Base-by-base conservation (phyloP, 345 rosid species). In the Microthlaspi erraticum region DNA sequence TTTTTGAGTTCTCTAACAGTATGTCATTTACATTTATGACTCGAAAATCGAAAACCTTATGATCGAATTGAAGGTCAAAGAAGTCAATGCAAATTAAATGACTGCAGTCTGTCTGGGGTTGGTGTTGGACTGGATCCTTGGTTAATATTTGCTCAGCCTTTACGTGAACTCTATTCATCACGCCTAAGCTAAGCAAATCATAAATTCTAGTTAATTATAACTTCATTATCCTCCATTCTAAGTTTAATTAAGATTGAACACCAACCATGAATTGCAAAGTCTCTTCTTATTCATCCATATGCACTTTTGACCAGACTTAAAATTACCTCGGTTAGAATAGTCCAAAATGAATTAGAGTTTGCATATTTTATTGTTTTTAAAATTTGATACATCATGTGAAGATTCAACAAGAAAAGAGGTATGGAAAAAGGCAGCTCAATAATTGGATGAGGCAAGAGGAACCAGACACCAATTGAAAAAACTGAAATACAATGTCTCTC, bases 151-250 rank as follows among this genome's bases (percentile, higher is more conserved):
- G 59, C 17, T 31, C 68, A 59, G 17, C 63, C 78, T 74, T 74
- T 43, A 67, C 78, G 78, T 74, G 78, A 68, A 74, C 73, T 74
- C 68, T 34, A 60, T 29, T 67, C 78, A 67, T 67, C 78, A 74
- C 78, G 57, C 73, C 54, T 2, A 74, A 74, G 63, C 66, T 67
- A 74, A 60, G 78, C 73, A 59, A 66, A 62, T 59, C 51, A 49
- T 74, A 59, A 67, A 67, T 60, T 43, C 8, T 43, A 29, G 29
- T 46, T 64, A 23, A 26, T 14, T 16, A 16, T 10, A 39, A 14
- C 43, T 57, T 34, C 62, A 33, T 14, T 19, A 62, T 43, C 62
- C 37, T 71, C 46, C 20, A 18, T 53, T 52, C 10, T 42, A 20
- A 11, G 41, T 41, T 10, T 55, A 65, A 39, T 5, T 19, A 58